phyloP scores from a whole-genome alignment of 1,284 basidiomycete species.

The Puccinia novopanici region DNA sequence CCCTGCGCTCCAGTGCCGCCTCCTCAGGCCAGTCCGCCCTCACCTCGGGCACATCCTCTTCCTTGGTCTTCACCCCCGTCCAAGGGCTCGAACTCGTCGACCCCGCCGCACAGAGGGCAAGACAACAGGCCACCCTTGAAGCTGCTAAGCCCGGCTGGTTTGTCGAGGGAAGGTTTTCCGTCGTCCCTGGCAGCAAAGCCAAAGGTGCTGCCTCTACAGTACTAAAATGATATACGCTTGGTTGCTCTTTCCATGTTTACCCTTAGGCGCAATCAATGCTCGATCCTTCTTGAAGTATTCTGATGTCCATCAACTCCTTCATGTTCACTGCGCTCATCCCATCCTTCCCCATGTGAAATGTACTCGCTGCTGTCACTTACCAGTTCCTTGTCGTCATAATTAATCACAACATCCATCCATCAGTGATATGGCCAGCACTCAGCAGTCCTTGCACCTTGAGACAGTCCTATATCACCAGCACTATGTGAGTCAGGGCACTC shows the following conservation, averaged over 20 bases:
- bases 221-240: background rate
- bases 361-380: background rate
- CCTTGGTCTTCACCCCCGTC: conserved; percentile 51
- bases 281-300: background rate
- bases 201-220: conserved; percentile 28
- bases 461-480: too few species aligned
- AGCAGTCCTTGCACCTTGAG: background rate
- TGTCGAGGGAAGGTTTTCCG: conserved; percentile 73
- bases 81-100: conserved; percentile 77
- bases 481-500: too few species aligned
- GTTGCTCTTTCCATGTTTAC: background rate
- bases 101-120: conserved; percentile 69
- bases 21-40: conserved; percentile 57
- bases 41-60: conserved; percentile 45
- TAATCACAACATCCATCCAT: background rate
- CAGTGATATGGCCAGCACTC: background rate
- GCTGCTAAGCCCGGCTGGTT: conserved; percentile 94
- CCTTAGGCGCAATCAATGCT: background rate
- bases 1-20: conserved; percentile 63
- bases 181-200: conserved; percentile 44
- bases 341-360: background rate
- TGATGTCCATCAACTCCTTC: background rate
- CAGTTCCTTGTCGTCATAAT: background rate
- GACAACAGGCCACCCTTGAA: conserved; percentile 64
- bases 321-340: background rate